Evolutionary conservation across 2,329 filamentous ascomycete genomes (phyloP).

Genomic region (Pyricularia pennisetigena): DNA sequence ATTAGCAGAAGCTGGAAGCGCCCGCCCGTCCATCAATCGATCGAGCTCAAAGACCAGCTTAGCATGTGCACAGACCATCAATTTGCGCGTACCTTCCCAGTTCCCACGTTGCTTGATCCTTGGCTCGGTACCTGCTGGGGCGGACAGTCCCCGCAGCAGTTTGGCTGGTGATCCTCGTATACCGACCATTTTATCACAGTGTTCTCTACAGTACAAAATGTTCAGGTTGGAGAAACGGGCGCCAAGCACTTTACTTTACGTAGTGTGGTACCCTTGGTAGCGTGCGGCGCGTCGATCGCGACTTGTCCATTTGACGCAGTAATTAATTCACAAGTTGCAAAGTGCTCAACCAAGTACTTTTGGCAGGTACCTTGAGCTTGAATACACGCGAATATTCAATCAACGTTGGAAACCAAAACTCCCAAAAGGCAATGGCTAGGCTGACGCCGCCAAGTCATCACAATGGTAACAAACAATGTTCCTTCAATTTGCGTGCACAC

Average conservation of each 20-base stretch:
- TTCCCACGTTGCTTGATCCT: not conserved
- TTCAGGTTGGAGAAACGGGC: not conserved
- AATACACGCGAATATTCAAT: not conserved
- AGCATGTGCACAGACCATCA: constrained; percentile 1
- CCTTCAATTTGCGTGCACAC: not conserved
- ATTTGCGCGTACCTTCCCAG: not conserved
- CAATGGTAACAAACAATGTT: not conserved
- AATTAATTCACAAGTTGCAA: not conserved
- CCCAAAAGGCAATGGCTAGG: not conserved
- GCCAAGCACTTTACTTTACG: not conserved
- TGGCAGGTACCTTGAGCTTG: not conserved
- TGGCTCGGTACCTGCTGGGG: not conserved
- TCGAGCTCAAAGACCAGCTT: constrained; percentile 2
- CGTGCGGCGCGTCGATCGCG: not conserved
- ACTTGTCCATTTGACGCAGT: not conserved
- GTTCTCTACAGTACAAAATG: not conserved
- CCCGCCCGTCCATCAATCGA: not conserved
- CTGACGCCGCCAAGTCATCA: not conserved
- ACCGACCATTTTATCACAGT: not conserved
- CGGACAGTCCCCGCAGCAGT: not conserved
- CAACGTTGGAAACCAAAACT: not conserved
- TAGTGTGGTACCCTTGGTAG: not conserved
- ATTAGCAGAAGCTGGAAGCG: not conserved
- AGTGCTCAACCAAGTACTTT: not conserved
- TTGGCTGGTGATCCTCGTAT: not conserved